Conservation (phyloP, 75 land plant genomes). For the Selaginella moellendorffii region DNA sequence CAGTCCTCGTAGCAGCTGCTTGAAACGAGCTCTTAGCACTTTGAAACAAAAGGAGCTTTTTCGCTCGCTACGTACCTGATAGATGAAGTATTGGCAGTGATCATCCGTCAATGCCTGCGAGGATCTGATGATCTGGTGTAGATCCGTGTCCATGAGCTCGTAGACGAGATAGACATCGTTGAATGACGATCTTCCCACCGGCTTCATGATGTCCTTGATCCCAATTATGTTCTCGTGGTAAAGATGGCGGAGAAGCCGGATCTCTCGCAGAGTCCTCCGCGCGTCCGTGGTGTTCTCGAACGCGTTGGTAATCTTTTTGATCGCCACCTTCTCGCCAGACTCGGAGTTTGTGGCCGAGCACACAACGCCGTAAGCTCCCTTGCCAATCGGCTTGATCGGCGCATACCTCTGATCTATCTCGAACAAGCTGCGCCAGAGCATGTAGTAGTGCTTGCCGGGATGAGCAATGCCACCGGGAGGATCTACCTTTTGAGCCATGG, state of each 20-base stretch:
- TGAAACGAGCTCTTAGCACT: background rate
- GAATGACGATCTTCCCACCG: constrained; percentile 29
- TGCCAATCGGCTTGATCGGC: constrained; percentile 81
- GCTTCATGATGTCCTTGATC: constrained; percentile 69
- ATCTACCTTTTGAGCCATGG: constrained; percentile 7
- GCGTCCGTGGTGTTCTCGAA: constrained; percentile 63
- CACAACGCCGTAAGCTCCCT: constrained; percentile 87
- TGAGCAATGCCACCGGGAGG: background rate
- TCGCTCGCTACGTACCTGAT: constrained; percentile 5
- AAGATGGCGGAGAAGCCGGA: constrained; percentile 42
- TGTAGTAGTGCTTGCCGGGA: constrained; percentile 31
- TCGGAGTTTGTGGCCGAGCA: constrained; percentile 35
- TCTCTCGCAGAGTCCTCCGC: constrained; percentile 54
- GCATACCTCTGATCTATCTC: constrained; percentile 72
- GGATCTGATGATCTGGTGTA: constrained; percentile 52
- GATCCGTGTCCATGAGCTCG: constrained; percentile 58
- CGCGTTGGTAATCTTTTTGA: constrained; percentile 60
- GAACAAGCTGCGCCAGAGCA: constrained; percentile 67
- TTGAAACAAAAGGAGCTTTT: too few relatives aligned
- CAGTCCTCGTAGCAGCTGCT: constrained; percentile 65
- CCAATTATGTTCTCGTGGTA: constrained; percentile 57
- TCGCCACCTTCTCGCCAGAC: constrained; percentile 39
- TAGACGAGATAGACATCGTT: constrained; percentile 49
- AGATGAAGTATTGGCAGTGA: constrained; percentile 24
- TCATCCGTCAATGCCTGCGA: constrained; percentile 50